These are phyloP conservation scores for Pseudohyphozyma bogoriensis DNA, from an alignment of 768 basidiomycete species.

Conservation along the genomic window DNA sequence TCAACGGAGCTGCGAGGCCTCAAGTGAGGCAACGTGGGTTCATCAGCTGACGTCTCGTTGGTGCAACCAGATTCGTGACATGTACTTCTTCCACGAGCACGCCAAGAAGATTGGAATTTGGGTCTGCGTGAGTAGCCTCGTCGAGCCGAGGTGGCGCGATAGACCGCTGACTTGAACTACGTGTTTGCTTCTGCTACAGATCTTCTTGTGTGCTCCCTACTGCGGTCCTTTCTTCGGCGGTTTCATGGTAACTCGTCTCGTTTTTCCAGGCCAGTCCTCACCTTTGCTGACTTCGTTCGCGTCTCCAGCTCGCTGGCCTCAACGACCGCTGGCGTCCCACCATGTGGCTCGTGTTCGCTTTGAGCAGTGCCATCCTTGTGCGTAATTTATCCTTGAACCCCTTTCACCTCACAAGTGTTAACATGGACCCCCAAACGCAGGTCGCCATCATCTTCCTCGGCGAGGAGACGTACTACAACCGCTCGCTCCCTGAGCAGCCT, in stretches of 20 bases:
- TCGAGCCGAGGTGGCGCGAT: no score
- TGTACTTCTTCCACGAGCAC: conserved; percentile 22
- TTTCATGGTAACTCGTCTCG: neutral
- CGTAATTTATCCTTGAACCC: no score
- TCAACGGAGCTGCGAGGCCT: no score
- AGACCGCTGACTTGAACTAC: no score
- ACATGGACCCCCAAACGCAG: no score
- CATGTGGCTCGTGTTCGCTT: conserved; percentile 28
- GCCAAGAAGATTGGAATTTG: conserved; percentile 20
- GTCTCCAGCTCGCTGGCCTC: conserved; percentile 17
- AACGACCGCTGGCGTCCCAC: conserved; percentile 21
- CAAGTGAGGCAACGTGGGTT: no score
- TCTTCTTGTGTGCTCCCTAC: conserved; percentile 20
- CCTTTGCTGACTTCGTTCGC: neutral
- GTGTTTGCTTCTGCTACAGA: no score
- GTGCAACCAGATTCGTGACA: no score
- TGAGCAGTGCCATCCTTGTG: conserved; percentile 12
- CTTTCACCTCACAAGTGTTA: no score
- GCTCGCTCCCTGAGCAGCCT: conserved; percentile 12
- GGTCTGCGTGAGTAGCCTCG: no score
- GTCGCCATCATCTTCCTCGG: conserved; percentile 9
- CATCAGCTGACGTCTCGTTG: no score
- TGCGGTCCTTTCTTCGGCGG: conserved; percentile 6
- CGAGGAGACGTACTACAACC: conserved; percentile 29
- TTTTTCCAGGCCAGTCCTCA: neutral